These are phyloP conservation scores for Populus alba DNA, from an alignment of 345 rosid genomes.

Conservation along the genomic window DNA sequence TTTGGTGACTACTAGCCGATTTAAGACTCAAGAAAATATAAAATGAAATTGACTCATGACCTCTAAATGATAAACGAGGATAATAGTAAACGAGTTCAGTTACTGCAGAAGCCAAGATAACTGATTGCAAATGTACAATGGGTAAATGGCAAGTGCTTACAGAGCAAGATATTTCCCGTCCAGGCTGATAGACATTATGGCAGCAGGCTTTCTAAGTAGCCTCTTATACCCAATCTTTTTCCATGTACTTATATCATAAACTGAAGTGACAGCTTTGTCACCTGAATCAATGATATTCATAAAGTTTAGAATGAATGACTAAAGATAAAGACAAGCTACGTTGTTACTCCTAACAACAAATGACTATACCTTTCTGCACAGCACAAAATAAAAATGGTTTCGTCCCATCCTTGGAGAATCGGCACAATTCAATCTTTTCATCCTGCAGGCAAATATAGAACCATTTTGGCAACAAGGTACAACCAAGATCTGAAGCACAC, in stretches of 20 bases:
- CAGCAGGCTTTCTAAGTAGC: conserved; percentile 75
- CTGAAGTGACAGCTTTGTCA: conserved; percentile 61
- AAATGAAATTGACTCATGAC: not conserved
- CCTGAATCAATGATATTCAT: conserved; percentile 43
- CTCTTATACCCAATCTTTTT: conserved; percentile 85
- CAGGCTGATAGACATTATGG: conserved; percentile 77
- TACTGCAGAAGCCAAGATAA: not conserved
- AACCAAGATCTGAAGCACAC: conserved; percentile 4
- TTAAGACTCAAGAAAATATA: not conserved
- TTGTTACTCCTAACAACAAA: not conserved
- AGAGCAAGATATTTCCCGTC: conserved; percentile 92
- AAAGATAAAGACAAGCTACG: not conserved
- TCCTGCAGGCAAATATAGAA: conserved; percentile 45
- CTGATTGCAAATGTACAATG: not conserved
- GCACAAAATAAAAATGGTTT: conserved; percentile 88
- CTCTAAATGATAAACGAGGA: not conserved
- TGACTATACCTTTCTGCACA: conserved; percentile 57
- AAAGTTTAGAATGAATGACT: conserved; percentile 1
- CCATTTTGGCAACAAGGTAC: not conserved
- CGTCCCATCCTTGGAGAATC: conserved; percentile 89
- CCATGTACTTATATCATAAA: conserved; percentile 91
- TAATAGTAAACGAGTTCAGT: not conserved
- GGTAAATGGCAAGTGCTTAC: conserved; percentile 44
- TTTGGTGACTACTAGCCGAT: not conserved
- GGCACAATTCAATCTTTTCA: conserved; percentile 78